Conservation (phyloP, 2,329 filamentous ascomycete species). For the Hypomyces rosellus region DNA sequence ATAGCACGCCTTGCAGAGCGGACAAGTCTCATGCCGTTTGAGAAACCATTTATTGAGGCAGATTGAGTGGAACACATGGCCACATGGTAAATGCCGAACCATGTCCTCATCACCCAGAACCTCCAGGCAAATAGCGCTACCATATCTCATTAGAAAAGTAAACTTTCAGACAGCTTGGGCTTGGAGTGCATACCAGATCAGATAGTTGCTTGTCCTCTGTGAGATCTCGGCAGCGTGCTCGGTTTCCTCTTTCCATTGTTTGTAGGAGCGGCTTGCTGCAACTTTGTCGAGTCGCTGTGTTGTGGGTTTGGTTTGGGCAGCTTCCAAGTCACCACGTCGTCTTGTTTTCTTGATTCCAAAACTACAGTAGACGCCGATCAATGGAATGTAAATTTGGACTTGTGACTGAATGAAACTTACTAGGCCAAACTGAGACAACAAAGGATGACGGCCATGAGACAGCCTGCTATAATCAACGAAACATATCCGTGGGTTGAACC, state of each 20-base stretch:
- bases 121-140: constrained; percentile 16
- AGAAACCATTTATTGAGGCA: constrained; percentile 15
- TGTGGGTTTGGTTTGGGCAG: background rate
- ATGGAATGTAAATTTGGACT: background rate
- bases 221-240: background rate
- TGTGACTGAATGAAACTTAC: background rate
- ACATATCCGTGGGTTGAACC: background rate
- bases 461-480: background rate
- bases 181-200: background rate
- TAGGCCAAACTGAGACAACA: background rate
- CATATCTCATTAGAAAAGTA: no score
- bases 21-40: constrained; percentile 15
- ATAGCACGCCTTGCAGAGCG: constrained; percentile 13
- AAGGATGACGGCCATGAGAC: background rate
- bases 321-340: background rate
- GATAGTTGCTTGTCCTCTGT: background rate
- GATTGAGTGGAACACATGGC: constrained; percentile 15
- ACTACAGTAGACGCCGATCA: background rate
- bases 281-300: background rate
- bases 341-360: background rate
- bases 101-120: constrained; percentile 10
- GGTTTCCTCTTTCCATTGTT: constrained; percentile 1
- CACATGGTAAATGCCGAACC: constrained; percentile 13
- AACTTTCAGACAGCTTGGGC: no score
- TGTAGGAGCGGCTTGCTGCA: constrained; percentile 1